phyloP scores from a whole-genome alignment of 1,284 basidiomycete species.

The Macrocystidia cucumis region DNA sequence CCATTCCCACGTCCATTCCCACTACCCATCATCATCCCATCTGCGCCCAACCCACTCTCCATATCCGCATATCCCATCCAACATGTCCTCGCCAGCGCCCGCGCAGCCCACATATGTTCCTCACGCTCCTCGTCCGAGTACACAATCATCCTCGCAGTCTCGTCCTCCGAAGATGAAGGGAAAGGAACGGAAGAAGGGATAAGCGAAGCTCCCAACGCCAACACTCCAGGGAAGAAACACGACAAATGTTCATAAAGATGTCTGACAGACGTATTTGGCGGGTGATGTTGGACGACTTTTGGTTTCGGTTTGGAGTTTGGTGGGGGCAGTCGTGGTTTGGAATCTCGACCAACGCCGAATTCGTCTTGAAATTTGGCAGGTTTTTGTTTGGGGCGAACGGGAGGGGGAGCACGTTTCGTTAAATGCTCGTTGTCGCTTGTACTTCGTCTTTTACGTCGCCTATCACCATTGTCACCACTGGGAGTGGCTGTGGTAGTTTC shows the following conservation, averaged over 20 bases:
- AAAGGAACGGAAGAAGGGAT: conserved; percentile 27
- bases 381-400: too few species aligned
- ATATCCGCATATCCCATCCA: conserved; percentile 60
- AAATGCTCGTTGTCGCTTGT: too few species aligned
- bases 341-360: too few species aligned
- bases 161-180: too few species aligned
- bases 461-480: too few species aligned
- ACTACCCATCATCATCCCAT: conserved; percentile 37
- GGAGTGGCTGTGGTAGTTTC: too few species aligned
- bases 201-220: conserved; percentile 68
- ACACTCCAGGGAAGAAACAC: conserved; percentile 89
- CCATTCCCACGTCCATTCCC: conserved; percentile 42
- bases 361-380: too few species aligned
- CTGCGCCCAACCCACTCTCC: conserved; percentile 53
- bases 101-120: conserved; percentile 58
- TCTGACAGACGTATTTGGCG: not conserved
- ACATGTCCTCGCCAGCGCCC: conserved; percentile 63
- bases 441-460: too few species aligned
- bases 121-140: too few species aligned
- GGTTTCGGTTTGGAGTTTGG: too few species aligned
- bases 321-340: not conserved
- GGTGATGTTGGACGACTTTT: not conserved
- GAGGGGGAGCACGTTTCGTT: too few species aligned
- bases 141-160: too few species aligned
- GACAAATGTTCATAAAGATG: conserved; percentile 50